Evolutionary conservation across 202 grass and related monocot genomes (phyloP).

Genomic region (Saccharum hybrid): DNA sequence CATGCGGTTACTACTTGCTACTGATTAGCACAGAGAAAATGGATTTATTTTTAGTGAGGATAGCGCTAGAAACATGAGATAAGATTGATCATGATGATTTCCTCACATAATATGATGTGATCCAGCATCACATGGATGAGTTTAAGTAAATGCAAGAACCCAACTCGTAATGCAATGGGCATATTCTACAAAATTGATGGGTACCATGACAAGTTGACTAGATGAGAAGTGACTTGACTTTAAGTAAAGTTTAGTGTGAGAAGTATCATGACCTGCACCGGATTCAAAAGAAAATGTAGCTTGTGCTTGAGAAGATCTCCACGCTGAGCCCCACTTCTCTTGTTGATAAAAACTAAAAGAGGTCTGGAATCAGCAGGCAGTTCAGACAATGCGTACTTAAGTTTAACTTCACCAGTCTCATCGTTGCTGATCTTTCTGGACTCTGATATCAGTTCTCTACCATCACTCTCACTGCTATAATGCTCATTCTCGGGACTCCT

Average conservation of each 20-base stretch:
- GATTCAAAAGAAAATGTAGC: conserved; percentile 73
- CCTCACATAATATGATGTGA: conserved; percentile 2
- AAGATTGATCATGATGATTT: not conserved
- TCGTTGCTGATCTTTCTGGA: conserved; percentile 24
- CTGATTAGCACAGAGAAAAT: not conserved
- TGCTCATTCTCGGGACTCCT: conserved; percentile 41
- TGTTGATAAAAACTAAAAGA: conserved; percentile 74
- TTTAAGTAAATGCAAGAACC: not conserved
- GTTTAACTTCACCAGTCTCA: conserved; percentile 46
- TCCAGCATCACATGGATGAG: not conserved
- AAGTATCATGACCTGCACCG: conserved; percentile 59
- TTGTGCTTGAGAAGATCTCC: conserved; percentile 62
- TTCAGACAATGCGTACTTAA: conserved; percentile 50
- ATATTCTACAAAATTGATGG: not conserved
- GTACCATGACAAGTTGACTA: not conserved
- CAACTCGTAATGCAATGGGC: not conserved
- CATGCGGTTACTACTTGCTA: not conserved
- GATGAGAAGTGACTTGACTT: not conserved
- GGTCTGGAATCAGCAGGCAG: conserved; percentile 65
- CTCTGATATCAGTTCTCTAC: conserved; percentile 38
- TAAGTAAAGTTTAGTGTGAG: conserved; percentile 13
- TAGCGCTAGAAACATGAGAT: not conserved
- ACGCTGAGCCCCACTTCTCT: conserved; percentile 67
- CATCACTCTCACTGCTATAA: conserved; percentile 54
- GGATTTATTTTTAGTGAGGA: not conserved